Base-by-base conservation (phyloP, 257 asterid genomes). In the Striga asiatica region DNA sequence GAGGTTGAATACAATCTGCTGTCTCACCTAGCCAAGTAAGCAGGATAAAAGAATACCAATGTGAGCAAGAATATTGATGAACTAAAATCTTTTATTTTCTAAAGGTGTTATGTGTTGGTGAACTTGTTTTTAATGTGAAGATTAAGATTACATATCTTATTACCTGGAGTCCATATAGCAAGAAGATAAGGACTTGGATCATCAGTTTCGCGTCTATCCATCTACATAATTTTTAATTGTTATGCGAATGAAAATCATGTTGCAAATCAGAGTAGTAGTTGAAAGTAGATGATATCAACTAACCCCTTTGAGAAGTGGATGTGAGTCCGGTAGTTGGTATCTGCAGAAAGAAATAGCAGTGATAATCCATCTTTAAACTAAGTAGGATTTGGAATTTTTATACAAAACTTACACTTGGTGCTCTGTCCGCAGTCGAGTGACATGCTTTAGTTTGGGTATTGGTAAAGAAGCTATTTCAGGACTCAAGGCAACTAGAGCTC, bases 161-260 rank as follows among this genome's bases (percentile, higher is more conserved):
- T 78, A 92, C 99, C 99, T 49, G 99, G 97, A 58, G 86, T 81
- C 99, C 99, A 92, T 72, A 92, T 80, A 45, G 97, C 97, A 24
- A 92, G 81, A 67, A 92, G 95, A 80, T 92, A 88, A 0, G 99
- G 97, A 68, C 91, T 82, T 64, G 97, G 94, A 73, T 92, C 99
- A 74, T 88, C 97, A 16, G 80, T 81, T 66, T 92, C 95, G 74
- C 95, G 85, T 72, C 77, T 73, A 73, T 92, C 94, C 86, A 84
- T 66, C 99, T 92, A 57, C 45, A 66, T 28, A n/a, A 55, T 60
- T 61, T 41, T 16, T 28, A 64, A 58, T 13, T 47, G 56, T 50
- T 48, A 48, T 21, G 69, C 73, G 58, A 81, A 72, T 48, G 14
- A 21, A 21, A 66, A 61, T 39, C 64, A 52, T 72, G 66, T 39